Percentiles rank a stretch among this genome's conserved stretches.
Conservation (phyloP, 148 eudicot species). For the Rhododendron ovatum region DNA sequence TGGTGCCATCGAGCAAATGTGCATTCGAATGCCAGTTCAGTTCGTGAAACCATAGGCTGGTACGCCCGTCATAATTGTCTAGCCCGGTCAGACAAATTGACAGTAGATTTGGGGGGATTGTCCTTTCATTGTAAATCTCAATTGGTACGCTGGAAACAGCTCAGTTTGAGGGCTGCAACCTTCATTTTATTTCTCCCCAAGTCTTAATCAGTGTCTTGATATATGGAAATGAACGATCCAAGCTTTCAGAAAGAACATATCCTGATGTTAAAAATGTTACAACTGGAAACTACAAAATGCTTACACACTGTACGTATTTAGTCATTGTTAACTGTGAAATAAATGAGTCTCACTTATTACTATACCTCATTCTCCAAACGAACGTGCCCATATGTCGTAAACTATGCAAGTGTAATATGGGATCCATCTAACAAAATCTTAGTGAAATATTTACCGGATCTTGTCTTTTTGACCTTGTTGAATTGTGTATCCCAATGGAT, state of each 20-base stretch:
- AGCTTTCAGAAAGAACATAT: not conserved
- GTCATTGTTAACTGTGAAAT: no score
- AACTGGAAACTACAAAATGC: not conserved
- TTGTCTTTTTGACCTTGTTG: no score
- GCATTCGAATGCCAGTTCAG: slow-evolving; percentile 36
- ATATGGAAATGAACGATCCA: not conserved
- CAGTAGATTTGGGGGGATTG: not conserved
- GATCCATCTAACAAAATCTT: no score
- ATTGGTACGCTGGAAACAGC: not conserved
- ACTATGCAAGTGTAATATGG: no score
- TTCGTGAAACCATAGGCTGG: slow-evolving; percentile 22
- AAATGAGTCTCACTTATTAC: no score
- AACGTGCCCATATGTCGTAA: no score
- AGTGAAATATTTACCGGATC: no score
- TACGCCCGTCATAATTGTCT: not conserved
- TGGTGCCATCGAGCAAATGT: slow-evolving; percentile 38
- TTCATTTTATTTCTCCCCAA: not conserved
- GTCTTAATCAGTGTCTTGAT: not conserved
- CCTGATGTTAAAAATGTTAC: not conserved
- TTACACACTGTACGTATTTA: not conserved
- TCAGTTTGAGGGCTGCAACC: not conserved
- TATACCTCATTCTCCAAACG: no score
- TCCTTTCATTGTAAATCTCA: not conserved
- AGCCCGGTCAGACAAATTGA: not conserved
- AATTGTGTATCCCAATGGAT: no score